phyloP scores from a whole-genome alignment of 352 stramenopile genomes.

The Phytophthora pseudosyringae region DNA sequence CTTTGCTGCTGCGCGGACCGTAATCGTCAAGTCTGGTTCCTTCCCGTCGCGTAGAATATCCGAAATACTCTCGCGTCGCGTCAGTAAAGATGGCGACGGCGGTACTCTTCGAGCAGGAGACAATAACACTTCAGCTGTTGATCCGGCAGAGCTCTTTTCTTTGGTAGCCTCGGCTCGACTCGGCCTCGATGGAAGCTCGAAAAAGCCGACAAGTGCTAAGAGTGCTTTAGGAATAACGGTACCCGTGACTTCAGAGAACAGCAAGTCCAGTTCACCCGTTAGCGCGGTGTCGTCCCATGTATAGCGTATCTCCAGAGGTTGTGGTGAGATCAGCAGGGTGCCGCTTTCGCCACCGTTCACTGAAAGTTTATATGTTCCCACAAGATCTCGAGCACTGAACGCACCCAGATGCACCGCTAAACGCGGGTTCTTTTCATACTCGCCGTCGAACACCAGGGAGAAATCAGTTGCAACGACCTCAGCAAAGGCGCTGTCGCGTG shows the following conservation, averaged over 20 bases:
- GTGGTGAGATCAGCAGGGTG: conserved; percentile 48
- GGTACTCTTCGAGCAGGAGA: conserved; percentile 4
- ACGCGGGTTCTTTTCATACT: conserved; percentile 52
- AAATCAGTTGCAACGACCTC: conserved; percentile 44
- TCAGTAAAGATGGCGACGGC: conserved; percentile 32
- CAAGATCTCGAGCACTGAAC: conserved; percentile 49
- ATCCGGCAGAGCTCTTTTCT: background rate
- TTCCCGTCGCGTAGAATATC: conserved; percentile 54
- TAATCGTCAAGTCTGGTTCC: conserved; percentile 54
- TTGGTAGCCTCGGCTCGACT: conserved; percentile 3
- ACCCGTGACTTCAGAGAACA: conserved; percentile 55
- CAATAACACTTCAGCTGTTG: conserved; percentile 7
- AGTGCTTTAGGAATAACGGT: conserved; percentile 61
- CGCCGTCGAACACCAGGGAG: conserved; percentile 42
- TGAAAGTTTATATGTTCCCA: conserved; percentile 31
- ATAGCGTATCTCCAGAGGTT: conserved; percentile 57
- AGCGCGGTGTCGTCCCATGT: conserved; percentile 58
- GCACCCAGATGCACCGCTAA: conserved; percentile 49
- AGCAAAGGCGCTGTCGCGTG: conserved; percentile 23
- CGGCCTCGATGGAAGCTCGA: conserved; percentile 46
- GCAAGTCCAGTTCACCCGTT: conserved; percentile 58
- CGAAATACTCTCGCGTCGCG: conserved; percentile 55
- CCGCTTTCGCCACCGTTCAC: conserved; percentile 10
- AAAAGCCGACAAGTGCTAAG: conserved; percentile 58
- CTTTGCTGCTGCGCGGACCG: conserved; percentile 49